Base-by-base conservation (phyloP, 176 grass and related monocot species). In the Elaeis guineensis region DNA sequence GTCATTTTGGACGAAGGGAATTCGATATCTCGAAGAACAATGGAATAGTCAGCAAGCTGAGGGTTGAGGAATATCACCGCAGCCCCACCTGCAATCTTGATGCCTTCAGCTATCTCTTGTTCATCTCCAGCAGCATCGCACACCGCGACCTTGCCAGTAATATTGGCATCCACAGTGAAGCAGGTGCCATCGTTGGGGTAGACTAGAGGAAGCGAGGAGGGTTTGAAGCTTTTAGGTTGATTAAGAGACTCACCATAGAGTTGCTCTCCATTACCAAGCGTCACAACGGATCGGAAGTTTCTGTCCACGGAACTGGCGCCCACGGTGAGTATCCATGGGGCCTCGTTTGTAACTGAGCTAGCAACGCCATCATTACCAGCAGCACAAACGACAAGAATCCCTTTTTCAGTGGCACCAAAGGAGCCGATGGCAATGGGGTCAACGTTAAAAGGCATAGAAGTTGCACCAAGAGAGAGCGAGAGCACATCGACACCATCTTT, bases 311-410 rank as follows among this genome's bases (percentile, higher is more conserved):
- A 58, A 59, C 85, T 79, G 5, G 85, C 85, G 1, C 35, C 89
- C 1, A 88, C 84, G 1, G 84, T 94, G 51, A 88, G 55, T 21
- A 94, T 4, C 89, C 89, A 88, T 1, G 84, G 89, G 0, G 80
- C 77, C 2, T 51, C 66, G 17, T 92, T 94, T 6, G 29, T n/a
- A 7, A 87, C 3, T 1, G 77, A 35, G 6, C 14, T 15, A 2
- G 4, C n/a, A 4, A 0, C 17, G 78, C 89, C 80, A 0, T 17
- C 12, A 74, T 95, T 57, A 77, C 74, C 2, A 23, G 72, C 2
- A 2, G 62, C 18, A 19, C 62, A 64, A 5, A 16, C 17, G 11
- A 64, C 48, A 15, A 64, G 22, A 1, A 64, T 7, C 4, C 62
- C 62, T 21, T 64, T 64, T 4, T 21, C 16, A 15, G 22, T 50